Conservation (phyloP, 768 basidiomycete genomes). For the Rhodotorula graminis region DNA sequence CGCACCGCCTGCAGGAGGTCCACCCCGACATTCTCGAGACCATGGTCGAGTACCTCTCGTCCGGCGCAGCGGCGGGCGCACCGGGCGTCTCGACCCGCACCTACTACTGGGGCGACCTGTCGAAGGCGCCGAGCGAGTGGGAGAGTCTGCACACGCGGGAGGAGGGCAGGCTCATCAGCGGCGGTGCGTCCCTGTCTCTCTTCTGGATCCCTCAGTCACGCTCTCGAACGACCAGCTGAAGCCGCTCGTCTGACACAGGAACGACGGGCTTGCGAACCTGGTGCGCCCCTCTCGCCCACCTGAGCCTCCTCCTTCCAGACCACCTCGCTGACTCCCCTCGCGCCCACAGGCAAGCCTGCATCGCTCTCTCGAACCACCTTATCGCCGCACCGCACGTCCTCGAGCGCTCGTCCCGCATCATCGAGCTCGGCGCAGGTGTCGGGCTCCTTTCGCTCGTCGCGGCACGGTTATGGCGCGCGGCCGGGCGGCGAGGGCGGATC, state of each 20-base stretch:
- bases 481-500: background rate
- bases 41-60: conserved; percentile 26
- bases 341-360: conserved; percentile 33
- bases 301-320: no score
- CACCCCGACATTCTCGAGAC: conserved; percentile 29
- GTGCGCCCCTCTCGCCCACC: no score
- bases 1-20: conserved; percentile 13
- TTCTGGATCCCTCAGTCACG: no score
- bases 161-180: conserved; percentile 33
- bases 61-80: background rate
- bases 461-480: background rate
- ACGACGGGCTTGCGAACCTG: conserved; percentile 32
- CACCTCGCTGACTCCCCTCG: background rate
- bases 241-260: background rate
- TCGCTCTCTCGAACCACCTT: conserved; percentile 35
- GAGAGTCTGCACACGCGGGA: conserved; percentile 13
- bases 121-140: background rate
- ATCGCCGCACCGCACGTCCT: background rate
- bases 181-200: conserved; percentile 1
- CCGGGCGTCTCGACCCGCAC: conserved; percentile 7
- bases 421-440: conserved; percentile 35
- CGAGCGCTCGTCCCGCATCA: background rate
- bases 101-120: conserved; percentile 30
- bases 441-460: conserved; percentile 29
- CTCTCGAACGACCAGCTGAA: no score